Evolutionary conservation across 1,284 basidiomycete genomes (phyloP).

Genomic region (Boletus smithii): DNA sequence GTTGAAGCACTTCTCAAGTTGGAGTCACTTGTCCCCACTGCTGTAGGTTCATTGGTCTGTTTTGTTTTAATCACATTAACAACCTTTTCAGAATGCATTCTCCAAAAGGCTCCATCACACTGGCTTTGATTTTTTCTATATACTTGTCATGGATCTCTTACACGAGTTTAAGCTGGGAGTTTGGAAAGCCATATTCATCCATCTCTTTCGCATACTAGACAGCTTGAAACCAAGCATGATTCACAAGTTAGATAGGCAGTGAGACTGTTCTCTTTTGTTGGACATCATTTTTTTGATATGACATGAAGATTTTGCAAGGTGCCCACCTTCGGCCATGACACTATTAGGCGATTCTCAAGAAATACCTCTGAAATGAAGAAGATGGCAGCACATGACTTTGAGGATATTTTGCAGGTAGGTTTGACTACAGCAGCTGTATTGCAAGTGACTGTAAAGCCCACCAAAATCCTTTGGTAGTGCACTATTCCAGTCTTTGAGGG

Average conservation of each 20-base stretch:
- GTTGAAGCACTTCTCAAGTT: slow-evolving; percentile 1
- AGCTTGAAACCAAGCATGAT: neutral
- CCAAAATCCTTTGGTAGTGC: neutral
- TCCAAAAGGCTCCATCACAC: neutral
- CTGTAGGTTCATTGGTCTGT: neutral
- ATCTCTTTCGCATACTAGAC: slow-evolving; percentile 17
- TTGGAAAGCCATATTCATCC: slow-evolving; percentile 11
- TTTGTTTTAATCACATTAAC: neutral
- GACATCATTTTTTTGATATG: neutral
- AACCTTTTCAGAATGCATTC: slow-evolving; percentile 10
- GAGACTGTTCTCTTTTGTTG: neutral
- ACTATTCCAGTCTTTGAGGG: slow-evolving; percentile 16
- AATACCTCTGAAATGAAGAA: slow-evolving; percentile 33
- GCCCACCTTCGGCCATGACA: slow-evolving; percentile 25
- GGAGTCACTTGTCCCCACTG: slow-evolving; percentile 2
- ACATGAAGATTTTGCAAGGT: slow-evolving; percentile 6
- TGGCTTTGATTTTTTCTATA: slow-evolving; percentile 9
- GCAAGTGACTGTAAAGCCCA: neutral
- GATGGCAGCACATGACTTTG: slow-evolving; percentile 31
- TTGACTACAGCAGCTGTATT: no score
- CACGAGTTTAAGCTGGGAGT: slow-evolving; percentile 27
- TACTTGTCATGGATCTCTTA: slow-evolving; percentile 22
- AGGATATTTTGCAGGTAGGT: slow-evolving; percentile 26
- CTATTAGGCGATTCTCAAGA: slow-evolving; percentile 5
- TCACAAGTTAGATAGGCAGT: neutral